Base-by-base conservation (phyloP, 129 eudicot species). In the Centella asiatica region DNA sequence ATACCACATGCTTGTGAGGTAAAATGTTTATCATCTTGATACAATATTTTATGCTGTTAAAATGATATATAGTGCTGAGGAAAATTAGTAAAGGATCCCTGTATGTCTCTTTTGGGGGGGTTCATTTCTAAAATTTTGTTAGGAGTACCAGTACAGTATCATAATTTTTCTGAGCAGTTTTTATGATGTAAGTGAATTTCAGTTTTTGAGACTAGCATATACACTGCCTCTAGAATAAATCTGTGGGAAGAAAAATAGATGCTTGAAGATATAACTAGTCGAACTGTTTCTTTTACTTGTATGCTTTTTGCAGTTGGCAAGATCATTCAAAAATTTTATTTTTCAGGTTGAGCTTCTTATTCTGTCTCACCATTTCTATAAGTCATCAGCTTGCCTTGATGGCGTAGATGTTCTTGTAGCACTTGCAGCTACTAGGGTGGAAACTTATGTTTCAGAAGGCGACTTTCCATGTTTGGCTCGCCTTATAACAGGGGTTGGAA, bases 1-100 rank as follows among this genome's bases (percentile, higher is more conserved):
- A 85, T 93, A 69, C 99, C 99, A 54, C 99, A 88, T 77, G 96
- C 90, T 28, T 93, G 99, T 70, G 99, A 93, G 96, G 99, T 93
- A 80, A 44, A 18, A 5, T 49, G 45, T 44, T 61, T 52, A 18
- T 27, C 36, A 25, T 26, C 40, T 7, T 31, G 26, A 31, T 28
- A 4, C 32, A 24, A 31, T 56, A 18, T 2, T 20, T 42, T 32
- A 6, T 56, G 6, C 11, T 31, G 34, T 31, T 36, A 31, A 5
- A 34, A 31, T 56, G 26, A 31, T 15, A 4, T 15, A 22, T 29
- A 56, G 62, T 56, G 40, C 31, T 4, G 27, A 17, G 39, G 17
- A 32, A 57, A 57, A 32, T n/a, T n/a, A n/a, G n/a, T n/a, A n/a
- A n/a, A n/a, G n/a, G n/a, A n/a, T n/a, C n/a, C n/a, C n/a, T n/a